Base-by-base conservation (phyloP, 139 green algal species). In the Spirogloea muscicola region DNA sequence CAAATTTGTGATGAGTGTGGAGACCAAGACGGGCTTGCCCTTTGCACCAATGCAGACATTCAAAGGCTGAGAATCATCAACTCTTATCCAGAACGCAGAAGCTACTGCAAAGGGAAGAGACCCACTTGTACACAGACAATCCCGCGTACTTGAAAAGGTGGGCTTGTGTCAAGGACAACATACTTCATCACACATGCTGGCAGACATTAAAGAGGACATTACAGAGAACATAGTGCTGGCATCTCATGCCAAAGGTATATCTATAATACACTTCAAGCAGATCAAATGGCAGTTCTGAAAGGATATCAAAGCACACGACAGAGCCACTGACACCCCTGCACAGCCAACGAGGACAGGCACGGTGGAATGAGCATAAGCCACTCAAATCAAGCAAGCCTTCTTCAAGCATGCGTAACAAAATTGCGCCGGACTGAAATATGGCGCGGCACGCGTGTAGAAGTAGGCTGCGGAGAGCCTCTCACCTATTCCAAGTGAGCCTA, bases 401-500 rank as follows among this genome's bases (percentile, higher is more conserved):
- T 68, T 25, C 34, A 4, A 67, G 3, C 3, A 4, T 57, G 6
- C 3, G 3, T 38, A 27, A 27, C 21, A n/a, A 18, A n/a, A 2
- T 2, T 58, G 39, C 34, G 3, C 3, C 25, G 31, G 36, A 21
- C 46, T 31, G n/a, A 55, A 55, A n/a, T 43, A 9, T 39, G 9
- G 7, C 37, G 52, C 5, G 38, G 52, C 2, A 58, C 72, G 4
- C 49, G 27, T 62, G 89, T 88, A 13, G 21, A 21, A 55, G 46
- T 21, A 55, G 46, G 21, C 21, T 55, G 21, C 21, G 46, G 46
- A 21, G 21, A 55, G 21, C 46, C 21, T 40, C 25, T 58, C 33
- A 76, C 67, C 67, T 25, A 76, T 76, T 3, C 49, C 44, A 43
- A 76, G 66, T 5, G 83, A 89, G 21, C 87, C 88, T 34, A 84